Evolutionary conservation across 2,329 filamentous ascomycete species (phyloP).

Genomic region (Drechslerella stenobrocha): DNA sequence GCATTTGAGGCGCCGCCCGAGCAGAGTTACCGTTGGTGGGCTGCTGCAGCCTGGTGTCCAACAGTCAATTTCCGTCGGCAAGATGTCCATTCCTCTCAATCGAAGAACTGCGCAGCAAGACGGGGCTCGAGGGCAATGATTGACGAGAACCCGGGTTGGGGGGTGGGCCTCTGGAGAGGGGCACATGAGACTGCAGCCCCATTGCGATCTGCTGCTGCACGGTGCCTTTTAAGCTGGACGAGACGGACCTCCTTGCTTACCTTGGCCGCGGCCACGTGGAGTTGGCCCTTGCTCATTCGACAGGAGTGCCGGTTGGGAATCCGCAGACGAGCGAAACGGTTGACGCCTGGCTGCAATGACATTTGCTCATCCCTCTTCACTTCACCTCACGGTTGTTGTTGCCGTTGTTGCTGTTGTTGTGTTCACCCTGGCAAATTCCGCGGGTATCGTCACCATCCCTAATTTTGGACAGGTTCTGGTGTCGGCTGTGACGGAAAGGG

Average conservation of each 20-base stretch:
- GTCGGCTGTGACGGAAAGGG: slow-evolving; percentile 29
- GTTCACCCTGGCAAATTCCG: slow-evolving; percentile 7
- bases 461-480: slow-evolving; percentile 24
- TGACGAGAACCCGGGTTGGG: background rate
- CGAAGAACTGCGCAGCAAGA: background rate
- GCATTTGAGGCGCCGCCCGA: background rate
- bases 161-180: background rate
- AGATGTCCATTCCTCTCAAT: background rate
- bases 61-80: background rate
- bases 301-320: background rate
- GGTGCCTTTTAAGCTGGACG: background rate
- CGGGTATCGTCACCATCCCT: slow-evolving; percentile 9
- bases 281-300: slow-evolving; percentile 1
- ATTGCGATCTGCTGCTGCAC: background rate
- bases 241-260: background rate
- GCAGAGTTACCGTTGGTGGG: background rate
- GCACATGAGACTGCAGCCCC: background rate
- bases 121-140: background rate
- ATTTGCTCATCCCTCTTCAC: background rate
- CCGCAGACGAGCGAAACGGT: slow-evolving; percentile 1
- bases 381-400: background rate
- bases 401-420: too few species aligned
- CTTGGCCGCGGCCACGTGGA: slow-evolving; percentile 3
- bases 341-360: slow-evolving; percentile 4
- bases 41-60: background rate